phyloP scores from a whole-genome alignment of 2,329 filamentous ascomycete species.

The Passalora sequoiae region DNA sequence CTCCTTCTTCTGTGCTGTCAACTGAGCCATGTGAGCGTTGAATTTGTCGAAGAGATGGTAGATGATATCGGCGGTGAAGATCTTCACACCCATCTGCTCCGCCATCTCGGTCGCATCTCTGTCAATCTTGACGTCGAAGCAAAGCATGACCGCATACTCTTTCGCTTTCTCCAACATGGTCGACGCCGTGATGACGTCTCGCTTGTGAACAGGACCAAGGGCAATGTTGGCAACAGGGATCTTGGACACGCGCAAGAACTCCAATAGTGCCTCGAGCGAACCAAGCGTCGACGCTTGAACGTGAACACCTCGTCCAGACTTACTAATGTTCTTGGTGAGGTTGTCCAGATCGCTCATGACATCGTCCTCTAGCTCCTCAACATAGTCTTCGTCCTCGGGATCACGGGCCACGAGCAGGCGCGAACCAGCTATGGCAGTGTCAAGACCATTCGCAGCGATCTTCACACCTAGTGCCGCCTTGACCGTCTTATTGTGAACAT shows the following conservation, averaged over 20 bases:
- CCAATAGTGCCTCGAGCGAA: constrained; percentile 89
- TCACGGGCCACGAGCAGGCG: constrained; percentile 89
- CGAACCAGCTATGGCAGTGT: constrained; percentile 93
- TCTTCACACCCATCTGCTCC: constrained; percentile 90
- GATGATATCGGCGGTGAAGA: constrained; percentile 98
- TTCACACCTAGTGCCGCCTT: constrained; percentile 98
- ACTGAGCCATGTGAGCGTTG: constrained; percentile 84
- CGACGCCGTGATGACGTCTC: constrained; percentile 88
- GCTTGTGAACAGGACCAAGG: constrained; percentile 96
- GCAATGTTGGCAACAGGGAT: constrained; percentile 97
- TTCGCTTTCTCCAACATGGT: constrained; percentile 94
- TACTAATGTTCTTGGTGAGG: constrained; percentile 85
- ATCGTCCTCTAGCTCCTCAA: constrained; percentile 88
- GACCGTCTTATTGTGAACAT: constrained; percentile 99
- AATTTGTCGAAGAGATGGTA: constrained; percentile 98
- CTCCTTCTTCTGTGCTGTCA: constrained; percentile 89
- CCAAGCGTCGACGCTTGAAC: constrained; percentile 97
- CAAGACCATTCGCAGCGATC: constrained; percentile 92
- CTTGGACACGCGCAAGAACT: constrained; percentile 93
- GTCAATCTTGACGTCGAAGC: constrained; percentile 99
- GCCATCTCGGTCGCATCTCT: constrained; percentile 90
- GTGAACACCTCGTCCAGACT: constrained; percentile 86
- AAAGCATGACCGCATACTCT: constrained; percentile 97
- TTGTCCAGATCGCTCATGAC: constrained; percentile 92
- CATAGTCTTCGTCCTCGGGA: constrained; percentile 73